A percentile compares a stretch with the other conserved stretches of the same genome.
Evolutionary conservation across 2,329 filamentous ascomycete species (phyloP).

Genomic region (Cercospora sp.): DNA sequence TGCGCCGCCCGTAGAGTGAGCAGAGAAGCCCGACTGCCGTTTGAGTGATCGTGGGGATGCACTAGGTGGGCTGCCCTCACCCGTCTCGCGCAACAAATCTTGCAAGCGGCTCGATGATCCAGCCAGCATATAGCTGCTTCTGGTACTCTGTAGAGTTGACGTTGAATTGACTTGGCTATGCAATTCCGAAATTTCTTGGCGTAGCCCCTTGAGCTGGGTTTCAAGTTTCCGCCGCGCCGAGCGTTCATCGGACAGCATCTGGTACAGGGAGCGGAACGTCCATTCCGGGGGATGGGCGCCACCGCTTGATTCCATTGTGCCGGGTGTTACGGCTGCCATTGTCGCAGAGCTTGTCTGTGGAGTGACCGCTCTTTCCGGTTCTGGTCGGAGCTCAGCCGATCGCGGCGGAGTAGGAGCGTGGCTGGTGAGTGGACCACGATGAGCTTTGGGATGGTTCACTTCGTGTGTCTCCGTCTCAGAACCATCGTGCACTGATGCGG

Average conservation of each 20-base stretch:
- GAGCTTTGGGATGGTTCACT: background rate
- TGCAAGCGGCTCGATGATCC: conserved; percentile 32
- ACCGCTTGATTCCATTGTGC: background rate
- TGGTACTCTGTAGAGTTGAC: conserved; percentile 27
- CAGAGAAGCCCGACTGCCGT: conserved; percentile 19
- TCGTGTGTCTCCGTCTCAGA: background rate
- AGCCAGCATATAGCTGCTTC: conserved; percentile 33
- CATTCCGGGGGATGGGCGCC: conserved; percentile 23
- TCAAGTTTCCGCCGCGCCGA: conserved; percentile 40
- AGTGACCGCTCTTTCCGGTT: background rate
- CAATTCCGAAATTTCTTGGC: conserved; percentile 35
- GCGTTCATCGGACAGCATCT: conserved; percentile 43
- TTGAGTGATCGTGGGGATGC: conserved; percentile 19
- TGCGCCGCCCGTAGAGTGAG: conserved; percentile 5
- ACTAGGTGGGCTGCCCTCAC: conserved; percentile 22
- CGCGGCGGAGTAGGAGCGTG: conserved; percentile 9
- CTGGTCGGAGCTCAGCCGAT: conserved; percentile 3
- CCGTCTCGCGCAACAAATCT: conserved; percentile 34
- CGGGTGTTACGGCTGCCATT: conserved; percentile 15
- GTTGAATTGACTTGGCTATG: conserved; percentile 35
- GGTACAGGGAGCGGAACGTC: conserved; percentile 41
- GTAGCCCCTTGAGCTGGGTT: conserved; percentile 34
- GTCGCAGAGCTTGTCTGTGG: conserved; percentile 18
- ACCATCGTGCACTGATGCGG: conserved; percentile 19
- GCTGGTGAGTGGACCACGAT: background rate